Conservation (phyloP, 2,329 filamentous ascomycete genomes). For the Penicillium concentricum region DNA sequence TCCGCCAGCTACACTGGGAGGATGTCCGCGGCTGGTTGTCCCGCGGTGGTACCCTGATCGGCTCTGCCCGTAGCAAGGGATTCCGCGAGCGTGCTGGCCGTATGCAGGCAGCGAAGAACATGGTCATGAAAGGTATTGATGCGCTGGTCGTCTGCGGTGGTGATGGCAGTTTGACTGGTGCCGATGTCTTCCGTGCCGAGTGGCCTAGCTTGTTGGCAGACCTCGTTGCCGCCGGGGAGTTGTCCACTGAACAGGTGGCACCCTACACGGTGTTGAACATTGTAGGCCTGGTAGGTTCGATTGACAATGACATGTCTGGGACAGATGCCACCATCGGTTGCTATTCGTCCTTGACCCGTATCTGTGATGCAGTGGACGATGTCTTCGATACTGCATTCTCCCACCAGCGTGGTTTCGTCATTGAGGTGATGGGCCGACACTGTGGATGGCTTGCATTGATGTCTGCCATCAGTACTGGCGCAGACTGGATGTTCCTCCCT, state of each 20-base stretch:
- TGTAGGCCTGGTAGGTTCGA: conserved; percentile 91
- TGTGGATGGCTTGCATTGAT: conserved; percentile 97
- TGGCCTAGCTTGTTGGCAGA: conserved; percentile 88
- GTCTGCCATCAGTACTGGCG: conserved; percentile 90
- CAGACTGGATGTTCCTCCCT: conserved; percentile 95
- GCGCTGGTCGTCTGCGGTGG: conserved; percentile 95
- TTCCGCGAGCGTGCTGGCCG: conserved; percentile 89
- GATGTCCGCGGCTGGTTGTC: conserved; percentile 93
- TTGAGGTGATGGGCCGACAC: conserved; percentile 97
- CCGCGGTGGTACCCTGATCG: conserved; percentile 92
- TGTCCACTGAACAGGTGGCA: conserved; percentile 68
- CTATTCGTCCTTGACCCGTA: conserved; percentile 87
- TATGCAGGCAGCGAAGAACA: conserved; percentile 84
- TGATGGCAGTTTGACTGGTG: conserved; percentile 93
- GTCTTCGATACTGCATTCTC: conserved; percentile 91
- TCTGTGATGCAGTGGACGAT: conserved; percentile 94
- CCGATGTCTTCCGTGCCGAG: conserved; percentile 86
- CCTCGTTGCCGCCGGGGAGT: conserved; percentile 70
- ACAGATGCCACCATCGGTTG: conserved; percentile 97
- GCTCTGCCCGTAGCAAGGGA: conserved; percentile 86
- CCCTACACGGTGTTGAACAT: conserved; percentile 90
- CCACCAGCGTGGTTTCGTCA: conserved; percentile 93
- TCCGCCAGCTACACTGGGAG: conserved; percentile 84
- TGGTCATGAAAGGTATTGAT: conserved; percentile 89
- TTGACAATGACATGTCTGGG: conserved; percentile 96